Evolutionary conservation across 345 rosid species (phyloP), one percentile per base, ranked within the genome.

Genomic region (Citrus unshiu): DNA sequence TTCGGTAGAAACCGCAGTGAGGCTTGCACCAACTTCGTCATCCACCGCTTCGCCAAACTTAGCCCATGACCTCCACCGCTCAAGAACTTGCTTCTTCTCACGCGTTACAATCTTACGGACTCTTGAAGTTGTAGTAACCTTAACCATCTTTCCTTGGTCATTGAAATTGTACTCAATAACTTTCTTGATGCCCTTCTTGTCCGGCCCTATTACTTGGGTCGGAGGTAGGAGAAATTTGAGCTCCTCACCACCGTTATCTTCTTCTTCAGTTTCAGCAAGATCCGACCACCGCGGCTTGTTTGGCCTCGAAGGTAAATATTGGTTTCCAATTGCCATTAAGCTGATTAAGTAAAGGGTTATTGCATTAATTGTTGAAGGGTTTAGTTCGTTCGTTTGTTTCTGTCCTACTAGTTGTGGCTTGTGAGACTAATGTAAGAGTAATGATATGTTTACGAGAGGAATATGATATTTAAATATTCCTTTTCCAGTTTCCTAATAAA

Each of bases 1-100:
- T 81, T 91, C 96, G 2, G 94, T 88, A 13, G 97, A 94, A 35
- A 88, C 91, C 93, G 90, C 88, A 32, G 96, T 93, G 74, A 93
- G 93, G 58, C 85, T 84, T 32, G 83, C 81, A 19, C 91, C 91
- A 67, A 87, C 92, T 4, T 90, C 94, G 73, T 91, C 93, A 54
- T 83, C 87, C 0, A 87, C 91, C 0, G 97, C 97, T 70, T 90
- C 95, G 2, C 97, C 98, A 57, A 94, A 92, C 86, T 89, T 91
- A 37, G 86, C 66, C 97, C 91, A 92, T 29, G 78, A 84, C 64
- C 95, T 80, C 34, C 94, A 72, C 29, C 94, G 75, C 90, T 90
- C 95, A 37, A 88, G 30, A 16, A 90, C 97, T 4, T 85, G 78
- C 72, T 89, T 87, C 78, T 88, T 90, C 32, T 88, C 90, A 43